Base-by-base conservation (phyloP, 371 early-diverging fungal genomes). In the Parasitella parasitica region DNA sequence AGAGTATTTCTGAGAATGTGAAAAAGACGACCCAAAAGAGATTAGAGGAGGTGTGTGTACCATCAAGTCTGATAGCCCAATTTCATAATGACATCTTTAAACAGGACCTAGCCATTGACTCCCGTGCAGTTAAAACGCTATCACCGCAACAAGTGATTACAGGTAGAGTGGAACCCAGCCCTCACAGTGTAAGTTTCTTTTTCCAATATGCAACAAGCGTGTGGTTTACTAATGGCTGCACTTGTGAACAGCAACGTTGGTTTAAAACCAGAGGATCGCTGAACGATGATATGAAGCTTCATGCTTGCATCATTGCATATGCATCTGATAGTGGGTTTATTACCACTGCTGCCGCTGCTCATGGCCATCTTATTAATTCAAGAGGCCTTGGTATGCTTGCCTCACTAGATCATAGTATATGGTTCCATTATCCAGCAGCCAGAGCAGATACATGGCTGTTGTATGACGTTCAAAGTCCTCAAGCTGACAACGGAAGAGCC, bases 341-440 rank as follows among this genome's bases (percentile, higher is more conserved):
- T 13, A 64, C 64, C 35, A 59, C 54, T 26, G 64, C 64, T 34
- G 69, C 69, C 2, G 57, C 22, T 36, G 69, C 64, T 0, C 49
- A 61, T 34, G 69, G 69, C 1, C 35, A 46, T 15, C n/a, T 60
- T 1, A 64, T 41, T 30, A 57, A 62, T n/a, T 75, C 77, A 1
- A 83, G 86, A 24, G 78, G 84, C 50, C 69, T 94, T 34, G 82
- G 74, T 27, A 88, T 91, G 89, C 83, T 95, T 71, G 90, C 91
- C 6, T 86, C 87, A 12, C 74, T 97, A 32, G 93, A 94, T 71
- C 96, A 95, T 64, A 76, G 89, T 7, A 87, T 96, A 64, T 96
- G 94, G 94, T 96, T 96, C 72, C 95, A 96, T 69, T 85, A 80
- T 41, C 88, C 90, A 4, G 89, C 90, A 4, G 89, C 91, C 71